These are phyloP conservation scores for Striga hermonthica DNA, from an alignment of 305 asterid species.

Conservation along the genomic window DNA sequence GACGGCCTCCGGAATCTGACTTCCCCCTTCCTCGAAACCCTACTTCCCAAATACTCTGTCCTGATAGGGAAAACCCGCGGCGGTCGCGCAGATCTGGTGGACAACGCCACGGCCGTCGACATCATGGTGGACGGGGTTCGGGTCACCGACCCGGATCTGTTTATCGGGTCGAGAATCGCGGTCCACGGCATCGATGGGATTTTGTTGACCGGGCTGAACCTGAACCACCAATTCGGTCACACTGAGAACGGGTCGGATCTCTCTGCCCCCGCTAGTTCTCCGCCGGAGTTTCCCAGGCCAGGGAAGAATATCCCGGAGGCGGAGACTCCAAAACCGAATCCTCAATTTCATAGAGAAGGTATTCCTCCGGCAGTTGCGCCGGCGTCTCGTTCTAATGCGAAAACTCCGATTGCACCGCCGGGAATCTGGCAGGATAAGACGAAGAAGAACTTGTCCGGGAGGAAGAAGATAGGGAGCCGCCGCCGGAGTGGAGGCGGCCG, in stretches of 20 bases:
- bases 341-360: constrained; percentile 8
- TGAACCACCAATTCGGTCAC: constrained; percentile 32
- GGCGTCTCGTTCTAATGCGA: constrained; percentile 9
- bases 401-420: constrained; percentile 16
- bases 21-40: constrained; percentile 53
- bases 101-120: constrained; percentile 19
- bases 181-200: constrained; percentile 65
- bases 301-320: constrained; percentile 26
- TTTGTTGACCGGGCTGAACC: constrained; percentile 46
- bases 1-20: constrained; percentile 44
- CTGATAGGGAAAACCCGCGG: constrained; percentile 36
- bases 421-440: constrained; percentile 4
- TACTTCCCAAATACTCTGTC: constrained; percentile 53
- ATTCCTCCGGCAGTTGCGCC: background rate
- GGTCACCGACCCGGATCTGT: constrained; percentile 50
- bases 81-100: constrained; percentile 5
- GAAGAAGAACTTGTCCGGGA: background rate
- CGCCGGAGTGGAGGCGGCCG: constrained; percentile 20
- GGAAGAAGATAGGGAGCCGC: constrained; percentile 13
- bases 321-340: constrained; percentile 4
- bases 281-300: constrained; percentile 3
- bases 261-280: constrained; percentile 26
- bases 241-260: constrained; percentile 22
- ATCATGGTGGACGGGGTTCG: constrained; percentile 53
- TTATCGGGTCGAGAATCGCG: constrained; percentile 44